These are phyloP conservation scores for Coniosporium apollinis DNA, from an alignment of 495 filamentous ascomycete genomes.

Conservation along the genomic window DNA sequence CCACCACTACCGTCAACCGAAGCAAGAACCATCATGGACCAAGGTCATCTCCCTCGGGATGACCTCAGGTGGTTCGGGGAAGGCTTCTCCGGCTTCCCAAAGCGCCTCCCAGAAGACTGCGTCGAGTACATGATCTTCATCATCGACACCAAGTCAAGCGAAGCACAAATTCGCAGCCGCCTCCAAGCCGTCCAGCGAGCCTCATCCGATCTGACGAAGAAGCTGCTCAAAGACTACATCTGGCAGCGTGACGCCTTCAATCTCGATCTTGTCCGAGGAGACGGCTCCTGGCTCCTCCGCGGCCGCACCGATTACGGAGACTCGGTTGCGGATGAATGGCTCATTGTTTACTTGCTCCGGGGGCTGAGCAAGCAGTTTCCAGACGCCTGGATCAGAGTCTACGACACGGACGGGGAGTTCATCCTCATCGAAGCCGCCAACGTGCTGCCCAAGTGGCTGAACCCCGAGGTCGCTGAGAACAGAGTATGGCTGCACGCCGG, in stretches of 20 bases:
- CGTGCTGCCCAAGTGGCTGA: constrained; percentile 74
- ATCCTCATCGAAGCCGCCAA: constrained; percentile 88
- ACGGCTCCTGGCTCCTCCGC: constrained; percentile 37
- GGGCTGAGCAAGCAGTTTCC: constrained; percentile 57
- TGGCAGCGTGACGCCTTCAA: constrained; percentile 80
- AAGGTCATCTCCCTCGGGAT: no score
- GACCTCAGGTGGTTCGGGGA: constrained; percentile 32
- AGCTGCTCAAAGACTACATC: constrained; percentile 65
- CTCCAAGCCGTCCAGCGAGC: constrained; percentile 56
- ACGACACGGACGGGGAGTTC: constrained; percentile 87
- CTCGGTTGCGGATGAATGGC: constrained; percentile 92
- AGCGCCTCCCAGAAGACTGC: constrained; percentile 66
- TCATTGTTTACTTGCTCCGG: constrained; percentile 80
- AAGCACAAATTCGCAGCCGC: constrained; percentile 35
- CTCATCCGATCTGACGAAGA: constrained; percentile 42
- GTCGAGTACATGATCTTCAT: constrained; percentile 74
- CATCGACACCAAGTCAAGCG: constrained; percentile 35
- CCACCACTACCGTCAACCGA: no score
- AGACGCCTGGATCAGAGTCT: constrained; percentile 65
- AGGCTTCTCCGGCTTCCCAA: constrained; percentile 48
- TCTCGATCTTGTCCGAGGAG: constrained; percentile 41
- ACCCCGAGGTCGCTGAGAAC: constrained; percentile 76
- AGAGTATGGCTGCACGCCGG: constrained; percentile 52
- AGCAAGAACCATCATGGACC: no score
- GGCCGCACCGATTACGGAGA: constrained; percentile 78